Evolutionary conservation across 441 rosid species (phyloP).

Genomic region (Metrosideros polymorpha): DNA sequence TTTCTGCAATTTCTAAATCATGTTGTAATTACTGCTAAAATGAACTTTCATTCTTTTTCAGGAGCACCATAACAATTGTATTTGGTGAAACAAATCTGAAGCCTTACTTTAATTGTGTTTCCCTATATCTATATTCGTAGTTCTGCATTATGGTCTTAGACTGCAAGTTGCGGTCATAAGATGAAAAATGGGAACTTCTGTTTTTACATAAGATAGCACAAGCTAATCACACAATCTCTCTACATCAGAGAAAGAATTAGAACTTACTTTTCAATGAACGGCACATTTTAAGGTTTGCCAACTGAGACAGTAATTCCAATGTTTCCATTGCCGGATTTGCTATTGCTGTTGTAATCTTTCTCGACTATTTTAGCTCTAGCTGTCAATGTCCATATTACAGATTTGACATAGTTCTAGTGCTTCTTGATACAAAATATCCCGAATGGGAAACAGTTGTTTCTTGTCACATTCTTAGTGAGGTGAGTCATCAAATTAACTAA

Average conservation of each 20-base stretch:
- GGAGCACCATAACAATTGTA: constrained; percentile 85
- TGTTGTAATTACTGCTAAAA: not conserved
- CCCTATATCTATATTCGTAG: not conserved
- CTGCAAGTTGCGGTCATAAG: not conserved
- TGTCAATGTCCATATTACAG: constrained; percentile 80
- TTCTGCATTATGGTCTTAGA: not conserved
- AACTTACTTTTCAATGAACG: not conserved
- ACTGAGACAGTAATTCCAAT: not conserved
- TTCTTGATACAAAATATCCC: constrained; percentile 88
- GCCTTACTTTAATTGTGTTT: not conserved
- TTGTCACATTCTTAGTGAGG: constrained; percentile 86
- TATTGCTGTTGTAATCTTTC: constrained; percentile 9
- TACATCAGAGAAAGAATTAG: not conserved
- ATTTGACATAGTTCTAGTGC: constrained; percentile 89
- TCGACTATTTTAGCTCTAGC: constrained; percentile 74
- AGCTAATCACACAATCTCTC: not conserved
- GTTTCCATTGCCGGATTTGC: not conserved
- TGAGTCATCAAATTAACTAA: not conserved
- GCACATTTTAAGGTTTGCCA: not conserved
- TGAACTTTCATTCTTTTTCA: constrained; percentile 13
- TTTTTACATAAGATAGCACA: not conserved
- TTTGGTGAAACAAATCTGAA: constrained; percentile 96
- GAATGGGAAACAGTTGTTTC: constrained; percentile 97
- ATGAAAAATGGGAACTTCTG: not conserved
- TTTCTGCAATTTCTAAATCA: not conserved